These are phyloP conservation scores for Yamadazyma phyllophila DNA, from an alignment of 805 yeast species.

Conservation along the genomic window DNA sequence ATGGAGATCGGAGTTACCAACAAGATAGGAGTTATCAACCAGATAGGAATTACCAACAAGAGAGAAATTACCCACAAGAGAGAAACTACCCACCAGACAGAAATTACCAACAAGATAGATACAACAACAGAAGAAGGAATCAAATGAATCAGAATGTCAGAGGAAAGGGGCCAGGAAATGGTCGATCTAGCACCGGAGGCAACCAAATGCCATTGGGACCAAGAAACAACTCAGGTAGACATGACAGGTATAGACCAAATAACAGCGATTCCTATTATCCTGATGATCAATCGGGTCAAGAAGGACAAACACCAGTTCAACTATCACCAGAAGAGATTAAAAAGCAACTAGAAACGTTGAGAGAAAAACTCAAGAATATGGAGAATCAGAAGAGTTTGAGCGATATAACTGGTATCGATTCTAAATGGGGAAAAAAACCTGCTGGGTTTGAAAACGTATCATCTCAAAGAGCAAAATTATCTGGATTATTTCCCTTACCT, in stretches of 20 bases:
- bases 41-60: neutral
- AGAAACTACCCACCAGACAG: neutral
- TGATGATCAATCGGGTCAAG: neutral
- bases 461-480: constrained; percentile 72
- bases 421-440: constrained; percentile 73
- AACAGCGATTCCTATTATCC: neutral
- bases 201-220: constrained; percentile 10
- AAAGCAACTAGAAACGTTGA: constrained; percentile 18
- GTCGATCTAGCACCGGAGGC: constrained; percentile 5
- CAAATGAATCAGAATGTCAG: constrained; percentile 15
- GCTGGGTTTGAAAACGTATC: constrained; percentile 70
- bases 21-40: neutral
- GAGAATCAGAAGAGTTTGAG: constrained; percentile 46
- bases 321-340: constrained; percentile 3
- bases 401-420: constrained; percentile 45
- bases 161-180: constrained; percentile 3
- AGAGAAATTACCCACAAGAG: neutral
- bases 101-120: neutral
- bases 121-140: constrained; percentile 3
- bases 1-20: neutral
- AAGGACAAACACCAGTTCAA: neutral
- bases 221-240: constrained; percentile 6
- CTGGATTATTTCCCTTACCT: constrained; percentile 77
- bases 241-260: constrained; percentile 6
- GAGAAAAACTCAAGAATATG: constrained; percentile 31